These are phyloP conservation scores for Aureobasidium musti DNA, from an alignment of 2,329 filamentous ascomycete genomes.

Conservation along the genomic window DNA sequence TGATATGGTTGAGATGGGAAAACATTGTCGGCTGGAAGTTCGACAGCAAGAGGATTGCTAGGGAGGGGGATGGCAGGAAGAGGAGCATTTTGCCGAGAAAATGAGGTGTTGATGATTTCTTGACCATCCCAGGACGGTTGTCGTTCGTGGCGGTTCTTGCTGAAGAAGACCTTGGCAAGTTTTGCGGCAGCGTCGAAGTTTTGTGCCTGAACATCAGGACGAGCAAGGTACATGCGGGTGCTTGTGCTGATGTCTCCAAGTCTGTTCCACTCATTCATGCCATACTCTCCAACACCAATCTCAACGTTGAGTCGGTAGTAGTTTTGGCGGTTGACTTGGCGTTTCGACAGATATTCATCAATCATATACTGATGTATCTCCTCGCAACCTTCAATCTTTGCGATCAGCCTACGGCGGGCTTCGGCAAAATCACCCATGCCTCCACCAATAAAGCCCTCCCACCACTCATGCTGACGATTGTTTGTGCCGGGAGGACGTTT, in stretches of 20 bases:
- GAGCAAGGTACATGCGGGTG: constrained; percentile 79
- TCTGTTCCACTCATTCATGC: constrained; percentile 97
- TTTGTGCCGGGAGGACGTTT: constrained; percentile 75
- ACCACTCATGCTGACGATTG: constrained; percentile 74
- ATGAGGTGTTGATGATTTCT: constrained; percentile 29
- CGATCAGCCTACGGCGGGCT: constrained; percentile 76
- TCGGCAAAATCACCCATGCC: constrained; percentile 86
- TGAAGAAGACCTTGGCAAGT: constrained; percentile 78
- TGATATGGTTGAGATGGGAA: constrained; percentile 36
- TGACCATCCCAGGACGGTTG: constrained; percentile 43
- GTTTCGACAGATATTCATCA: constrained; percentile 71
- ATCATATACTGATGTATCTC: constrained; percentile 85
- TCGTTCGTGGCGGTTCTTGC: constrained; percentile 67
- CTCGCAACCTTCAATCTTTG: constrained; percentile 95
- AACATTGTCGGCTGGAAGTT: constrained; percentile 60
- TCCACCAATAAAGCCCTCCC: constrained; percentile 76
- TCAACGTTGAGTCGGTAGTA: constrained; percentile 98
- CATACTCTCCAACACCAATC: constrained; percentile 92
- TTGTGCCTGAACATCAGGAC: constrained; percentile 72
- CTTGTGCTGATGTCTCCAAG: constrained; percentile 93
- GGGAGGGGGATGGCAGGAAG: constrained; percentile 45
- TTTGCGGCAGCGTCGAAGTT: constrained; percentile 75
- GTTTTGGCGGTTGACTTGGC: constrained; percentile 58
- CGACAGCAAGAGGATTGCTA: constrained; percentile 55
- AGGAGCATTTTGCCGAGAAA: constrained; percentile 31